These are phyloP conservation scores for Eucalyptus regnans DNA, from an alignment of 345 rosid species.

Conservation along the genomic window DNA sequence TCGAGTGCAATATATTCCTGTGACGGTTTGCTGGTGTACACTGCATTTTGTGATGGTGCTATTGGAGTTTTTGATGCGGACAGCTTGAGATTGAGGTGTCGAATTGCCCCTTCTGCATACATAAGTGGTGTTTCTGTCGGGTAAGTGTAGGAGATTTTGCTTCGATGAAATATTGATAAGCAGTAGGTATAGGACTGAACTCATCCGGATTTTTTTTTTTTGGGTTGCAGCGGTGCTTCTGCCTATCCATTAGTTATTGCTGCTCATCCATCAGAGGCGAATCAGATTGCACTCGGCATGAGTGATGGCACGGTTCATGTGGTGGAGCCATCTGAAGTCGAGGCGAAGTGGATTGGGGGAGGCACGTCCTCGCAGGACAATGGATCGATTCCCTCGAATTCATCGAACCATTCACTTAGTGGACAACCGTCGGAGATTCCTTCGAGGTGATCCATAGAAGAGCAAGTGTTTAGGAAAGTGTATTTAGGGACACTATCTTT, in stretches of 20 bases:
- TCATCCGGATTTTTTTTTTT: not conserved
- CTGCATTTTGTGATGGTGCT: slow-evolving; percentile 37
- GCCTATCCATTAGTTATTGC: slow-evolving; percentile 40
- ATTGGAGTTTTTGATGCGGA: slow-evolving; percentile 48
- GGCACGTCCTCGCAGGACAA: slow-evolving; percentile 19
- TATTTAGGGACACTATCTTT: not conserved
- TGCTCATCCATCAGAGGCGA: slow-evolving; percentile 49
- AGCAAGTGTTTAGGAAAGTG: not conserved
- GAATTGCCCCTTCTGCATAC: slow-evolving; percentile 41
- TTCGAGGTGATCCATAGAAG: slow-evolving; percentile 12
- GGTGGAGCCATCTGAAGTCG: slow-evolving; percentile 36
- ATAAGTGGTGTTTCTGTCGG: slow-evolving; percentile 4
- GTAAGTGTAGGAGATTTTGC: not conserved
- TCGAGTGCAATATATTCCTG: slow-evolving; percentile 46
- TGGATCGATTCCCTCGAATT: slow-evolving; percentile 22
- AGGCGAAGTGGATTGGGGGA: slow-evolving; percentile 31
- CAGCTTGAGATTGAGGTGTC: slow-evolving; percentile 27
- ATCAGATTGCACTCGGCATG: slow-evolving; percentile 57
- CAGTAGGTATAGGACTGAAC: not conserved
- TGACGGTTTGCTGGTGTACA: slow-evolving; percentile 23
- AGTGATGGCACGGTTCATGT: slow-evolving; percentile 54
- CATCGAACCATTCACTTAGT: slow-evolving; percentile 33
- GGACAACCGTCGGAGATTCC: slow-evolving; percentile 26
- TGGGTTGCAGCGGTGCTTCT: slow-evolving; percentile 2
- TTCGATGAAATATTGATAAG: not conserved